Percentiles rank a stretch among this genome's conserved stretches.
phyloP scores from a whole-genome alignment of 257 asterid genomes.

The Coffea canephora region DNA sequence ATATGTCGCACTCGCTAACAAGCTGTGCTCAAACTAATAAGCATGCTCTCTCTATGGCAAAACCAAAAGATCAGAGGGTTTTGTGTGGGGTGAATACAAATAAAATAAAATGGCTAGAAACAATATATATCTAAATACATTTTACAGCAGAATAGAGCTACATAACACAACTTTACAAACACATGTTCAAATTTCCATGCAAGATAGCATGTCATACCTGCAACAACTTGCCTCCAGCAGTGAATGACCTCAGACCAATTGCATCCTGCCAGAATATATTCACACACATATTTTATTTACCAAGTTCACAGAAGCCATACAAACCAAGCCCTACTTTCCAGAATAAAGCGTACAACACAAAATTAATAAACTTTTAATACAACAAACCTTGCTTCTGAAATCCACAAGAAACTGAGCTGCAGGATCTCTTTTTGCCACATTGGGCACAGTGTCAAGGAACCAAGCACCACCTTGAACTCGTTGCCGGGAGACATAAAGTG shows the following conservation, averaged over 20 bases:
- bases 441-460: slow-evolving; percentile 87
- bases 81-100: background rate
- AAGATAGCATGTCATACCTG: slow-evolving; percentile 53
- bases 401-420: slow-evolving; percentile 96
- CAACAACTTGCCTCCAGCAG: slow-evolving; percentile 97
- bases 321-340: slow-evolving; percentile 9
- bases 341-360: background rate
- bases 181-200: background rate
- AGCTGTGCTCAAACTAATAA: background rate
- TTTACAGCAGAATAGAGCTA: background rate
- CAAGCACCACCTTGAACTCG: slow-evolving; percentile 97
- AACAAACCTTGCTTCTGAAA: slow-evolving; percentile 77
- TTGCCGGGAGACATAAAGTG: slow-evolving; percentile 85
- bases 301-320: background rate
- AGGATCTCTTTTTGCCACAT: slow-evolving; percentile 92
- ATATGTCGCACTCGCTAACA: background rate
- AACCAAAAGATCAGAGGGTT: background rate
- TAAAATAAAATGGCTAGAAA: background rate
- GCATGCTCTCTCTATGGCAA: background rate
- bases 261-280: slow-evolving; percentile 62
- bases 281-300: background rate
- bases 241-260: slow-evolving; percentile 91
- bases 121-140: background rate
- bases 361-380: slow-evolving; percentile 7
- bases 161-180: slow-evolving; percentile 2